Base-by-base conservation (phyloP, 768 basidiomycete genomes). In the Calocybe cyanea region DNA sequence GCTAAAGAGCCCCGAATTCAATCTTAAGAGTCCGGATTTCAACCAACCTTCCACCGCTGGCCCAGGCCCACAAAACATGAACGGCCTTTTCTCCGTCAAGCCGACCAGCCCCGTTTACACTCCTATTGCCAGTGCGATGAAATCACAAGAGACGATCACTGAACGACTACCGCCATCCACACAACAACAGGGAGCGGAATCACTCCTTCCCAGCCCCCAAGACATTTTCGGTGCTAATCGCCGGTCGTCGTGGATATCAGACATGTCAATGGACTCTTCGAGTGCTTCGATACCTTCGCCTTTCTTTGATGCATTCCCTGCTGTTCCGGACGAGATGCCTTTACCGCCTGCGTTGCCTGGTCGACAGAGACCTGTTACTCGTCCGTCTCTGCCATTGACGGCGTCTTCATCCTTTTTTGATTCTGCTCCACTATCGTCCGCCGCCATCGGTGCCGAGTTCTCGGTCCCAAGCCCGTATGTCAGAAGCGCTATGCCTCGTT, bases 251-350 rank as follows among this genome's bases (percentile, higher is more conserved):
- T 76, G 75, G 73, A 62, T 69, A 46, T 80, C 77, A 3, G 61
- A 67, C 15, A 65, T 70, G 7, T 63, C 75, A 23, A 45, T 65
- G 14, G 58, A 71, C 32, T 70, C 72, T 5, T 69, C 43, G 36
- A 62, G 70, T 30, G 68, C 71, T 2, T 69, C 46, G 35, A 65
- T 59, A 49, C 65, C 68, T 51, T 78, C 69, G 50, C 78, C 65
- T 40, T 54, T 72, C 19, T 75, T 87, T 34, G 85, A 87, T 47
- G 76, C 83, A 6, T 87, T 88, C 63, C 87, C 87, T 18, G 76
- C 76, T 25, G 85, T 87, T 4, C 85, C 86, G 1, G 67, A 73
- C 38, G 69, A 67, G 14, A 61, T 71, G 4, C 75, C 77, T 1
- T 56, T 65, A 2, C 38, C 46, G 11, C 57, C 54, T 28, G 48